Conservation (phyloP, 108 stramenopile species). For the Discostella stelligeroides region DNA sequence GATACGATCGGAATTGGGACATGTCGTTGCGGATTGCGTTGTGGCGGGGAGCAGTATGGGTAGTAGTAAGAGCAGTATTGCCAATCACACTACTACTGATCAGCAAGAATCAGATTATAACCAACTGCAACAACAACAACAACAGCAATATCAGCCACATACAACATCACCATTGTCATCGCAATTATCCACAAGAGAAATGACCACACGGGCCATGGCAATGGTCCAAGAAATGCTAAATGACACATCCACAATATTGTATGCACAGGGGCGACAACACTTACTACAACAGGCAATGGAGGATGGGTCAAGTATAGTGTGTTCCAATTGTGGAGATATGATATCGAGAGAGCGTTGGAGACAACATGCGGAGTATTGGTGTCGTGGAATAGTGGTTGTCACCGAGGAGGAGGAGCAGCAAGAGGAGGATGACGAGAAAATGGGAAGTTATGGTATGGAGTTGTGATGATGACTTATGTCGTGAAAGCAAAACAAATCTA, state of each 20-base stretch:
- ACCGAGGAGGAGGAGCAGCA: constrained; percentile 15
- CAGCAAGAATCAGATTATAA: too few relatives aligned
- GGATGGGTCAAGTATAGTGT: constrained; percentile 55
- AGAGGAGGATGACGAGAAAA: background rate
- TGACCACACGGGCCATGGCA: constrained; percentile 42
- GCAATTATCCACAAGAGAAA: constrained; percentile 19
- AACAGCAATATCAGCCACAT: background rate
- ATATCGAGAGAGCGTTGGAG: constrained; percentile 41
- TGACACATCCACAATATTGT: constrained; percentile 47
- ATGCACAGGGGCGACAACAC: constrained; percentile 48
- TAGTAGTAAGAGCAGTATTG: background rate
- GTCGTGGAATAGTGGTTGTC: constrained; percentile 24
- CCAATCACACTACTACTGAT: constrained; percentile 1
- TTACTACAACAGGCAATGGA: constrained; percentile 60
- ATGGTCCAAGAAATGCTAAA: constrained; percentile 41
- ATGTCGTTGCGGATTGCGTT: constrained; percentile 39
- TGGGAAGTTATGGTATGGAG: background rate
- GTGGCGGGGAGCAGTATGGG: constrained; percentile 11
- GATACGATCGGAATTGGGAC: constrained; percentile 52
- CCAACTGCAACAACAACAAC: too few relatives aligned
- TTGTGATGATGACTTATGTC: too few relatives aligned
- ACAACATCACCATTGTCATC: background rate
- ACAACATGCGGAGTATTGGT: constrained; percentile 56
- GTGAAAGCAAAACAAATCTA: too few relatives aligned
- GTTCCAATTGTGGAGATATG: constrained; percentile 51